Evolutionary conservation across 805 yeast genomes (phyloP).

Genomic region (Ogataea pignaliae): DNA sequence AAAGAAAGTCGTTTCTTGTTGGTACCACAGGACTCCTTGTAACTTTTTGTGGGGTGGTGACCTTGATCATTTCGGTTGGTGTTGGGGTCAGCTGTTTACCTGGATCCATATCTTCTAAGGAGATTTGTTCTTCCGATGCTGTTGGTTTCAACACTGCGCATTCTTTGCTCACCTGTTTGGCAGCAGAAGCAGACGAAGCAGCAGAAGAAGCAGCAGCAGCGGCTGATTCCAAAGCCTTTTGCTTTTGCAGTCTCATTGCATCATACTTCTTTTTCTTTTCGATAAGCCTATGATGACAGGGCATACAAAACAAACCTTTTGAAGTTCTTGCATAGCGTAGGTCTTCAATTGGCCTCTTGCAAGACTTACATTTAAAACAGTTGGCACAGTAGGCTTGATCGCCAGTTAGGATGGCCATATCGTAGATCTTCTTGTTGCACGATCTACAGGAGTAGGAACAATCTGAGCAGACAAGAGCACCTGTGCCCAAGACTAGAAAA

Average conservation of each 20-base stretch:
- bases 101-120: conserved; percentile 7
- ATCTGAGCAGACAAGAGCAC: conserved; percentile 81
- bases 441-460: conserved; percentile 89
- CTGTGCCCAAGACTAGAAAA: conserved; percentile 88
- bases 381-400: conserved; percentile 90
- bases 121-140: background rate
- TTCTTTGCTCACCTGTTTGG: background rate
- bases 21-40: conserved; percentile 10
- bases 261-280: conserved; percentile 70
- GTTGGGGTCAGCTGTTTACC: conserved; percentile 9
- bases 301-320: conserved; percentile 89
- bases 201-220: background rate
- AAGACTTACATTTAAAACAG: conserved; percentile 87
- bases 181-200: background rate
- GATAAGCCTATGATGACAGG: conserved; percentile 79
- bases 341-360: conserved; percentile 82
- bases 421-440: conserved; percentile 84
- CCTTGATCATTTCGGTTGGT: conserved; percentile 10
- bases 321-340: conserved; percentile 88
- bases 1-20: background rate
- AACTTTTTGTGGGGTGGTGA: conserved; percentile 13
- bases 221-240: conserved; percentile 8
- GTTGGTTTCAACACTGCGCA: background rate
- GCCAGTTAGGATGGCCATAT: conserved; percentile 90
- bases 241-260: conserved; percentile 29